Evolutionary conservation across 768 basidiomycete genomes (phyloP), one percentile per base, ranked within the genome.

Genomic region (Serendipita sp.): DNA sequence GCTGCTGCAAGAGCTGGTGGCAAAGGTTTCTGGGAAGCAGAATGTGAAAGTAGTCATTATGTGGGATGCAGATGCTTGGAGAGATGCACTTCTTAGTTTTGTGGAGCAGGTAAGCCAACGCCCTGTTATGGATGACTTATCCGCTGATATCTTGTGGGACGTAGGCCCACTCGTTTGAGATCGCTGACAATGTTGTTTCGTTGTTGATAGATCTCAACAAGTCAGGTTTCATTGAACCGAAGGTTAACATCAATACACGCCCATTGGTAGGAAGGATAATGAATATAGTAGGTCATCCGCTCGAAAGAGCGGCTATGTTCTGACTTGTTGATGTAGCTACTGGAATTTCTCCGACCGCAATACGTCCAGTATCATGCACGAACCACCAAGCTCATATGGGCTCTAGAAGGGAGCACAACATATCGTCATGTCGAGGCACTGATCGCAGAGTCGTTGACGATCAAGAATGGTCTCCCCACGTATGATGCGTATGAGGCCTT

Each of bases 351-450:
- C 30, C 79, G 80, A 8, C 80, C 84, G 0, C 76, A 86, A 47
- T 82, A 73, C 67, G 76, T 85, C 0, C 76, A 81, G 1, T 94
- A 91, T 71, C 93, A 97, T 72, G 80, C 83, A 60, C 86, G 91
- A 23, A 82, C 88, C 5, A 88, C 90, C 32, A 84, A 78, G 69
- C 76, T 96, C 35, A 79, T 97, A 16, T 97, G 95, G 93, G 78
- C 81, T 0, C 73, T 96, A 45, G 84, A 92, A 69, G 64, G 77
- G 45, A 70, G 80, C 15, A 78, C 83, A 35, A 71, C 76, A 3
- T 77, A 78, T 13, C 78, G 81, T 34, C 81, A 88, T 70, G 82
- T 94, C 7, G 90, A 94, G 70, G 83, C 89, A 3, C 58, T 91
- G 48, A 74, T 97, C 35, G 82, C 91, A 0, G 81, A 85, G 65